A percentile compares a stretch with the other conserved stretches of the same genome.
Conservation (phyloP, 2,329 filamentous ascomycete genomes). For the Tolypocladium nubicola region DNA sequence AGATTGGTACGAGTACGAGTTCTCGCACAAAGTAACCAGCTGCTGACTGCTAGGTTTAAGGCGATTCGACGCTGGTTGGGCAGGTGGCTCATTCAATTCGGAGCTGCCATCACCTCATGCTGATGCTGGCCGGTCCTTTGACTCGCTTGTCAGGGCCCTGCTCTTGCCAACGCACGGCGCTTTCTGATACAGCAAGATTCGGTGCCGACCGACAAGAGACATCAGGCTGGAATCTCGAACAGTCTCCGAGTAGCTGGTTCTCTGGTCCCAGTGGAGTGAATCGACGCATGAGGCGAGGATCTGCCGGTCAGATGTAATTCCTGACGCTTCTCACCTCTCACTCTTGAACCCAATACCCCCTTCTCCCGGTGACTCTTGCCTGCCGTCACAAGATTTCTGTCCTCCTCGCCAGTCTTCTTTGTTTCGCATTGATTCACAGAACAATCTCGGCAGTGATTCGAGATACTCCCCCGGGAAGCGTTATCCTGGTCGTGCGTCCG, state of each 20-base stretch:
- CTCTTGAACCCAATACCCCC: neutral
- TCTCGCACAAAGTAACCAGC: constrained; percentile 1
- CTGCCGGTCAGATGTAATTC: neutral
- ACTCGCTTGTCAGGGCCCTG: neutral
- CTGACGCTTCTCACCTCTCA: neutral
- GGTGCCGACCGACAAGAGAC: constrained; percentile 1
- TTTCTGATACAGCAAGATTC: neutral
- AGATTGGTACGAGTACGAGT: constrained; percentile 10
- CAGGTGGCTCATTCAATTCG: neutral
- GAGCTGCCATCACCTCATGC: constrained; percentile 11
- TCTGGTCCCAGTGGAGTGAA: neutral
- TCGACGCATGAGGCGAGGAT: neutral
- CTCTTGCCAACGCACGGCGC: neutral
- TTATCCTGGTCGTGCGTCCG: neutral
- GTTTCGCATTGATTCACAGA: neutral
- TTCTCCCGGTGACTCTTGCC: neutral
- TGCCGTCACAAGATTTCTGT: neutral
- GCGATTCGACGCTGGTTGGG: constrained; percentile 1
- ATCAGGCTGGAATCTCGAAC: neutral
- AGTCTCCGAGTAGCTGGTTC: neutral
- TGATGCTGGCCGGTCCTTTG: constrained; percentile 3
- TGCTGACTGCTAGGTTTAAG: constrained; percentile 2
- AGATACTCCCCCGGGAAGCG: neutral
- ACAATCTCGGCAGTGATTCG: too few species aligned
- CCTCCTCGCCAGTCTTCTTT: neutral